Percentiles rank a stretch among this genome's conserved stretches.
Evolutionary conservation across 176 grass and related monocot species (phyloP).

Genomic region (Saccharum spontaneum): DNA sequence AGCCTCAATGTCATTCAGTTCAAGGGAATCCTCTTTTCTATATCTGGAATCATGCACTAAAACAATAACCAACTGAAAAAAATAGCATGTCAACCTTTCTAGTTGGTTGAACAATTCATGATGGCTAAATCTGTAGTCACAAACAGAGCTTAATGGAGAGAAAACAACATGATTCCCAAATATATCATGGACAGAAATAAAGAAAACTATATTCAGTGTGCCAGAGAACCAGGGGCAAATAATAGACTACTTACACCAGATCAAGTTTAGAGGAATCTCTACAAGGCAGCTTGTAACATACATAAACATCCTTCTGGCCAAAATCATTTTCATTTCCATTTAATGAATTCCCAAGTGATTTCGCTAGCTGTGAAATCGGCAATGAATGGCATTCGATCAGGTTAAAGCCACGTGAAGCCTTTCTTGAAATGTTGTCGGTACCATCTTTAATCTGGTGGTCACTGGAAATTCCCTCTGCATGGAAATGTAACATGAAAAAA

Average conservation of each 20-base stretch:
- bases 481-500: background rate
- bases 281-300: constrained; percentile 52
- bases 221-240: background rate
- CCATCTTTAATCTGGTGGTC: constrained; percentile 32
- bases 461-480: constrained; percentile 21
- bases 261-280: constrained; percentile 54
- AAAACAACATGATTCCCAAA: constrained; percentile 17
- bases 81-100: constrained; percentile 16
- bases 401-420: constrained; percentile 63
- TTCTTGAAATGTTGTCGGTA: constrained; percentile 72
- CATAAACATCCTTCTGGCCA: constrained; percentile 47
- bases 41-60: constrained; percentile 54
- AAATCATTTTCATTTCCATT: constrained; percentile 37
- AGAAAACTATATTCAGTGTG: background rate
- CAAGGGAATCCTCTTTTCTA: constrained; percentile 76
- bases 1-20: constrained; percentile 74
- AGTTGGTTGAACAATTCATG: background rate
- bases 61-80: constrained; percentile 32
- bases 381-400: constrained; percentile 62
- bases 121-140: constrained; percentile 3
- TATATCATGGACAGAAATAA: constrained; percentile 2
- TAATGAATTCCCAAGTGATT: constrained; percentile 27
- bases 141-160: constrained; percentile 1
- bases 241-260: constrained; percentile 61
- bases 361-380: constrained; percentile 39